These are phyloP conservation scores for Trichoderma hamatum DNA, from an alignment of 2,329 filamentous ascomycete species.

Conservation along the genomic window DNA sequence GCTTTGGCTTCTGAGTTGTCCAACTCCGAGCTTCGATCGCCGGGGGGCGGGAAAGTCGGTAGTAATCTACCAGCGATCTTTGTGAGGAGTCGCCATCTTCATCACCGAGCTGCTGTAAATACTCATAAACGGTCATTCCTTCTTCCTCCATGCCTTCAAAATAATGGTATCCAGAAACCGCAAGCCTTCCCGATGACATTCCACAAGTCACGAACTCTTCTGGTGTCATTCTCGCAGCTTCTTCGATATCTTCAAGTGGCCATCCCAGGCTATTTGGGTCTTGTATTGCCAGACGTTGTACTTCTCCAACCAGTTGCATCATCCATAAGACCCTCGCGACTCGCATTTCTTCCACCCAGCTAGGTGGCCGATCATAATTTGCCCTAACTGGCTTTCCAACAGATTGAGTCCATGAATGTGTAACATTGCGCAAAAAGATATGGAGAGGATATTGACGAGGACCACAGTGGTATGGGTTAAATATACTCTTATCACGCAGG, in stretches of 20 bases:
- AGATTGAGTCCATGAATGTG: background rate
- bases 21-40: background rate
- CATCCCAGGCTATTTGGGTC: background rate
- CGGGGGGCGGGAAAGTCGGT: background rate
- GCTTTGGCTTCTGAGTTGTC: background rate
- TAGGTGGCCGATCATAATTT: conserved; percentile 27
- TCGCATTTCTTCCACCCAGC: conserved; percentile 35
- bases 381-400: background rate
- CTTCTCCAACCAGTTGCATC: conserved; percentile 26
- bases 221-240: background rate
- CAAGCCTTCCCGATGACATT: background rate
- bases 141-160: background rate
- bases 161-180: background rate
- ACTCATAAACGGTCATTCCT: background rate
- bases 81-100: background rate
- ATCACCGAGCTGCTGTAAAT: background rate
- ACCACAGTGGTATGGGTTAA: conserved; percentile 27
- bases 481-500: conserved; percentile 16
- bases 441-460: background rate
- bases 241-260: background rate
- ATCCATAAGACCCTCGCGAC: conserved; percentile 31
- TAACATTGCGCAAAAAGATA: background rate
- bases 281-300: background rate
- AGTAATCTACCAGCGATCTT: background rate
- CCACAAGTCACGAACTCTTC: background rate